Percentiles rank a stretch among this genome's conserved stretches.
phyloP scores from a whole-genome alignment of 108 stramenopile species.

The Fragilariopsis cylindrus region DNA sequence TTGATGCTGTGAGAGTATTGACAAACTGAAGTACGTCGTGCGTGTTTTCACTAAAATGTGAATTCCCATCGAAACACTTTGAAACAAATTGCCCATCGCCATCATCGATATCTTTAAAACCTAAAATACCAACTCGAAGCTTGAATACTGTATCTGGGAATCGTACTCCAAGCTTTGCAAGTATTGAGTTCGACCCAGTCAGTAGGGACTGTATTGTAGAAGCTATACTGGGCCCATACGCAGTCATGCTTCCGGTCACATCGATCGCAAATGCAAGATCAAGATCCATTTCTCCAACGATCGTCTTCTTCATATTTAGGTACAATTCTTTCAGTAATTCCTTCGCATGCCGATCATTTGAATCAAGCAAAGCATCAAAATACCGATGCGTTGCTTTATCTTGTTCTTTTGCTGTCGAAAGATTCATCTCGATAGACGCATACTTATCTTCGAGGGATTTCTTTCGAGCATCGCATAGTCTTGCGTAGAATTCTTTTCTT shows the following conservation, averaged over 20 bases:
- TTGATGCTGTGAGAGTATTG: not conserved
- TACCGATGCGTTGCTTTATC: conserved; percentile 48
- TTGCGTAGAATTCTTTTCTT: conserved; percentile 44
- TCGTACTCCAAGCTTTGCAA: conserved; percentile 32
- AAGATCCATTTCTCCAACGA: not conserved
- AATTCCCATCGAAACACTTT: conserved; percentile 15
- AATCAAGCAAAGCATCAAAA: conserved; percentile 54
- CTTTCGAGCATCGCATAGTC: conserved; percentile 41
- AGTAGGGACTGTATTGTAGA: conserved; percentile 33
- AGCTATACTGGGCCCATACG: not conserved
- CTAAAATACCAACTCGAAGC: conserved; percentile 42
- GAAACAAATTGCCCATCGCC: conserved; percentile 43
- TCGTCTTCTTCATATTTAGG: conserved; percentile 42
- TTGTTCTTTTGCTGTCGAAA: conserved; percentile 40
- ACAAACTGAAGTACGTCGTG: conserved; percentile 27
- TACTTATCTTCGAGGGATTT: conserved; percentile 30
- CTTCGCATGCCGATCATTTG: conserved; percentile 20
- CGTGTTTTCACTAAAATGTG: conserved; percentile 48
- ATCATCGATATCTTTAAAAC: conserved; percentile 60
- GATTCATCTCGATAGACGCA: conserved; percentile 39
- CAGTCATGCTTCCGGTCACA: not conserved
- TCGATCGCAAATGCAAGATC: conserved; percentile 1
- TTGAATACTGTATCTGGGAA: conserved; percentile 58
- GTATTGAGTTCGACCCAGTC: conserved; percentile 38
- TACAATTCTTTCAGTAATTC: conserved; percentile 49